A percentile compares a stretch with the other conserved stretches of the same genome.
Evolutionary conservation across 768 basidiomycete genomes (phyloP).

Genomic region (Boletus reticuloceps): DNA sequence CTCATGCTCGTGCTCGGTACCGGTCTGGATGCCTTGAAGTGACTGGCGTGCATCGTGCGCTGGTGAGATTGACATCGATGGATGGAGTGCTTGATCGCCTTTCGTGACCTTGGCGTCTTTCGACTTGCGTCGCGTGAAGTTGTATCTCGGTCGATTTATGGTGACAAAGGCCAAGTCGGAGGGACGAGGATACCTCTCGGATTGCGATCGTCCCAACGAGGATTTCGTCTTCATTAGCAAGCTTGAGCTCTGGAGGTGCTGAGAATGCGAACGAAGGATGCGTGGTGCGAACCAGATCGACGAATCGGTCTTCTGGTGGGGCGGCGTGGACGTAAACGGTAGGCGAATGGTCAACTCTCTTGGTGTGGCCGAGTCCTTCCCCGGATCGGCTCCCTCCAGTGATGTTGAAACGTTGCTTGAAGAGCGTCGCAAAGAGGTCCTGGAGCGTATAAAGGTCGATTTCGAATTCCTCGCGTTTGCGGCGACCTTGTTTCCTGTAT

Average conservation of each 20-base stretch:
- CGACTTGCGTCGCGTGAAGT: conserved; percentile 10
- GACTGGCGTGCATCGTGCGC: background rate
- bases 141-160: conserved; percentile 20
- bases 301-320: conserved; percentile 4
- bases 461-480: background rate
- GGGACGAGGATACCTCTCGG: conserved; percentile 21
- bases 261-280: conserved; percentile 28
- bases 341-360: conserved; percentile 19
- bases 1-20: background rate
- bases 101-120: conserved; percentile 2
- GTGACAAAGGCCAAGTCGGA: conserved; percentile 23
- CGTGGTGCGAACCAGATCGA: conserved; percentile 12
- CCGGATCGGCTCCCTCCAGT: background rate
- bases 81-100: background rate
- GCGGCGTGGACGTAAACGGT: conserved; percentile 23
- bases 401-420: background rate
- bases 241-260: conserved; percentile 6
- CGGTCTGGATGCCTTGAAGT: background rate
- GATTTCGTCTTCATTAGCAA: background rate
- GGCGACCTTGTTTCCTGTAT: background rate
- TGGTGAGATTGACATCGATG: background rate
- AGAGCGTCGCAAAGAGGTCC: conserved; percentile 1
- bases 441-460: conserved; percentile 12
- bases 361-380: conserved; percentile 1
- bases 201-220: conserved; percentile 22